Base-by-base conservation (phyloP, 805 yeast genomes). In the Myxozyma udenii region DNA sequence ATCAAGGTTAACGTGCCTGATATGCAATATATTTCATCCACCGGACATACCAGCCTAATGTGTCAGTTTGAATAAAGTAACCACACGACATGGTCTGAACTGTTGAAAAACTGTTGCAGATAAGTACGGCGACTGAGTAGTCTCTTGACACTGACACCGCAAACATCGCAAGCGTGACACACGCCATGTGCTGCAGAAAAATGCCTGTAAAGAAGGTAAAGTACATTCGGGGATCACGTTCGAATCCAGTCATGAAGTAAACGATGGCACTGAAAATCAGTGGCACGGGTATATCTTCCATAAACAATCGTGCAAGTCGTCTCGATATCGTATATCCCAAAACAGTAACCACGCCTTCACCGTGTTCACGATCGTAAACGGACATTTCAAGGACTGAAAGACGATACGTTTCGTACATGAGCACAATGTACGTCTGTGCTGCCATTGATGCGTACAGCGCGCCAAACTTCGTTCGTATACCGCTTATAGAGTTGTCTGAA, bases 11-110 rank as follows among this genome's bases (percentile, higher is more conserved):
- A 14, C 51, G 9, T 21, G 48, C 56, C 52, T 84, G 74, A 64
- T 78, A 85, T 0, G 91, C 83, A 50, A 83, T 71, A 66, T 85
- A 87, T 64, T 84, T 85, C 3, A 83, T 76, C 96, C 96, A 87
- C 32, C 87, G 74, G 6, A 87, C 95, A 62, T 88, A 88, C 1
- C 85, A 95, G 0, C 95, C 95, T 81, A 87, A 76, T 0, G 79
- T 74, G 5, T 74, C 71, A 0, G 89, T 79, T 65, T 87, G 86
- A 21, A 83, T 85, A 63, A 84, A 87, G 67, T 79, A 85, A 0
- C 95, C 96, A 66, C 87, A 83, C 0, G 87, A 87, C 75, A 85
- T 78, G 46, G 86, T 79, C 62, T 86, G 87, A 24, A 85, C 69
- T 26, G 88, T 86, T 64, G 80, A 84, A 54, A 80, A 76, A 47